These are phyloP conservation scores for Talaromyces ruber DNA, from an alignment of 495 filamentous ascomycete species.

Conservation along the genomic window DNA sequence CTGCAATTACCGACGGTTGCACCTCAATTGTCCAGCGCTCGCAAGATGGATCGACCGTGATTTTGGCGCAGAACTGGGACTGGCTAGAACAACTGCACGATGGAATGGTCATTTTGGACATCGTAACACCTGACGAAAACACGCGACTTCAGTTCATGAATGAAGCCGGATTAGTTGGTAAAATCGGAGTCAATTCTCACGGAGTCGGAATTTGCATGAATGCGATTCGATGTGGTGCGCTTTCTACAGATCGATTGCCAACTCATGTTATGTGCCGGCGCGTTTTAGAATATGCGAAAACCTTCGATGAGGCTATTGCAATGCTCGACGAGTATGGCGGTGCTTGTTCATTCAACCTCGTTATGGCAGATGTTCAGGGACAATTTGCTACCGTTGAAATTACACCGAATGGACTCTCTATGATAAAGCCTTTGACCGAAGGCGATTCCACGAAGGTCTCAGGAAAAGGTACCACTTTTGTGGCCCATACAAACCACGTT, in stretches of 20 bases:
- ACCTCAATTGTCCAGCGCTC: constrained; percentile 37
- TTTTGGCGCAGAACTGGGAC: constrained; percentile 52
- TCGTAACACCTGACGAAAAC: constrained; percentile 25
- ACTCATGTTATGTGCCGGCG: constrained; percentile 32
- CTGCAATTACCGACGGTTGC: constrained; percentile 39
- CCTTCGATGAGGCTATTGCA: neutral
- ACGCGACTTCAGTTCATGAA: constrained; percentile 14
- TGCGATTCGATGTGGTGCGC: constrained; percentile 41
- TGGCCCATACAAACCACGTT: constrained; percentile 1
- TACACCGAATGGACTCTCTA: neutral
- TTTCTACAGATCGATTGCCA: constrained; percentile 36
- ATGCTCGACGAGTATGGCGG: neutral
- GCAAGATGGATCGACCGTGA: constrained; percentile 12
- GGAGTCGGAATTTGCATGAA: constrained; percentile 51
- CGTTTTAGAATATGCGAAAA: neutral
- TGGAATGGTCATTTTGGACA: constrained; percentile 36
- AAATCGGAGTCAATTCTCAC: constrained; percentile 46
- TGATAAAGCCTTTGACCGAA: neutral
- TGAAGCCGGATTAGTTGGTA: constrained; percentile 52
- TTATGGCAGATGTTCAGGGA: neutral
- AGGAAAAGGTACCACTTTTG: neutral
- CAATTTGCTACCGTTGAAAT: neutral
- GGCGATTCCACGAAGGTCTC: neutral
- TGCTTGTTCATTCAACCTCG: neutral
- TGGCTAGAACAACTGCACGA: constrained; percentile 19